These are phyloP conservation scores for Russula dissimulans DNA, from an alignment of 768 basidiomycete genomes.

Conservation along the genomic window DNA sequence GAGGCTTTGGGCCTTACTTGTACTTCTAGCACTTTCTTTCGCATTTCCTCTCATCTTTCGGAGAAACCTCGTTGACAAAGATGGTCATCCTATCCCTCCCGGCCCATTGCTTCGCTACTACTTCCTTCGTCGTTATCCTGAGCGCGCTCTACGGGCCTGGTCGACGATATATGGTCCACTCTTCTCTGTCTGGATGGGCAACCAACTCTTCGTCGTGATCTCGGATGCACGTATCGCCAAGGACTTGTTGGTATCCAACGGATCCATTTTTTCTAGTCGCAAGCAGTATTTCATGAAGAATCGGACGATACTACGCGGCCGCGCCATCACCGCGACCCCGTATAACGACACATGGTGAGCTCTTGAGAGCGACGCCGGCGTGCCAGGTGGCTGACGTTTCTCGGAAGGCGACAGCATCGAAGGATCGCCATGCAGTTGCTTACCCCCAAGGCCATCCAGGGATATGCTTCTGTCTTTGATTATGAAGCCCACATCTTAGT, in stretches of 20 bases:
- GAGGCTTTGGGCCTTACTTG: not conserved
- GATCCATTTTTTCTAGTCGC: conserved; percentile 38
- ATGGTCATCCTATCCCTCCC: conserved; percentile 22
- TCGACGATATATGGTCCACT: conserved; percentile 35
- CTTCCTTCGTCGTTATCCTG: conserved; percentile 35
- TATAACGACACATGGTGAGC: conserved; percentile 37
- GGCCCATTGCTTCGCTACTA: conserved; percentile 26
- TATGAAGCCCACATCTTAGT: conserved; percentile 34
- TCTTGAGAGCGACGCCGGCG: not conserved
- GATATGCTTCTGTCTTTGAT: conserved; percentile 31
- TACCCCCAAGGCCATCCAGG: conserved; percentile 29
- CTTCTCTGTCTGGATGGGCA: conserved; percentile 39
- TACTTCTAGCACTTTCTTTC: not conserved
- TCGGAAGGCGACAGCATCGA: conserved; percentile 35
- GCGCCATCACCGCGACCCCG: conserved; percentile 37
- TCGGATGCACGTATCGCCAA: conserved; percentile 37
- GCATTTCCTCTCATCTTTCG: conserved; percentile 20
- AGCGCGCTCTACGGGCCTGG: conserved; percentile 36
- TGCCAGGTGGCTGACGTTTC: not conserved
- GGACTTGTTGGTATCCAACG: conserved; percentile 38
- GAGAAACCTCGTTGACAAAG: conserved; percentile 20
- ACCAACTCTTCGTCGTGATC: conserved; percentile 39
- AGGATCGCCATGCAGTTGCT: conserved; percentile 31
- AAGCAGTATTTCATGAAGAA: conserved; percentile 39
- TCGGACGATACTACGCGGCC: conserved; percentile 35